Evolutionary conservation across 2,329 filamentous ascomycete species (phyloP).

Genomic region (Fusarium sp.): DNA sequence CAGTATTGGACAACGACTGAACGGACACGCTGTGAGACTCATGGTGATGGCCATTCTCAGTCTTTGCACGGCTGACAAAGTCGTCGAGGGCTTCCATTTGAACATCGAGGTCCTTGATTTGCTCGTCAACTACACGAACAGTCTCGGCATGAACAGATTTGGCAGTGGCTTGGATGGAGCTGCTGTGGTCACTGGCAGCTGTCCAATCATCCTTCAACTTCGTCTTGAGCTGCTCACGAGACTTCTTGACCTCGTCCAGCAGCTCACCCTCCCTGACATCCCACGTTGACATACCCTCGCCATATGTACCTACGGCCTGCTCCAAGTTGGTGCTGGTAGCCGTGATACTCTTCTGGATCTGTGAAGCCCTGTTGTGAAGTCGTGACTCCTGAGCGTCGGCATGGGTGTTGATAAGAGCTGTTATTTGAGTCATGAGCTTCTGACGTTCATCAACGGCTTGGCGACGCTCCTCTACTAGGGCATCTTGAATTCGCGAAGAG

Average conservation of each 20-base stretch:
- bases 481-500: slow-evolving; percentile 71
- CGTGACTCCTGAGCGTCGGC: slow-evolving; percentile 78
- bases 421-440: slow-evolving; percentile 78
- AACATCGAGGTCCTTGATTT: slow-evolving; percentile 85
- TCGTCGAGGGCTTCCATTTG: slow-evolving; percentile 92
- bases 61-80: slow-evolving; percentile 83
- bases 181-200: slow-evolving; percentile 80
- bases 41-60: slow-evolving; percentile 82
- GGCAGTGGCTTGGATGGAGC: slow-evolving; percentile 83
- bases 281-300: slow-evolving; percentile 79
- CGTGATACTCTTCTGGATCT: slow-evolving; percentile 70
- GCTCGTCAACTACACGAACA: slow-evolving; percentile 86
- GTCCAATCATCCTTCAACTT: slow-evolving; percentile 90
- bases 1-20: slow-evolving; percentile 70
- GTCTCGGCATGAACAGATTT: slow-evolving; percentile 91
- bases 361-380: slow-evolving; percentile 69
- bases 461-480: slow-evolving; percentile 79
- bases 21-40: slow-evolving; percentile 73
- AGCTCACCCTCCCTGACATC: slow-evolving; percentile 72
- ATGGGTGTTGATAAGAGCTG: slow-evolving; percentile 77
- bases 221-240: slow-evolving; percentile 79
- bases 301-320: slow-evolving; percentile 71
- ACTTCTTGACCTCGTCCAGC: slow-evolving; percentile 75
- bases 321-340: slow-evolving; percentile 72
- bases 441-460: slow-evolving; percentile 78